Percentiles rank a stretch among this genome's conserved stretches.
phyloP scores from a whole-genome alignment of 148 eudicot genomes.

The Silene latifolia region DNA sequence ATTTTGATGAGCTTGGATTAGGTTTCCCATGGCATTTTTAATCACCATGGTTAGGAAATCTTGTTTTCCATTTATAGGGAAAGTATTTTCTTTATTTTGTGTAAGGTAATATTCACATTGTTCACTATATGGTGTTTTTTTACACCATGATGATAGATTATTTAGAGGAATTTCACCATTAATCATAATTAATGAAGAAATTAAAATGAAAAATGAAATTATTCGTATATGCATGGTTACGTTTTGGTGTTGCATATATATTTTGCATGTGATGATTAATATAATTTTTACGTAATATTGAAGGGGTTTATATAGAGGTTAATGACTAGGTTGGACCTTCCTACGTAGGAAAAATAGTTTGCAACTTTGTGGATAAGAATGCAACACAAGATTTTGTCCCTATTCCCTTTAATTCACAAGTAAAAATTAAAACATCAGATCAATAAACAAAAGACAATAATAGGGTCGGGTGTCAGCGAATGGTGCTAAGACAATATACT shows the following conservation, averaged over 20 bases:
- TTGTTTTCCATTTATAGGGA: slow-evolving; percentile 31
- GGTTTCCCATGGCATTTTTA: slow-evolving; percentile 40
- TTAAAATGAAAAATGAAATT: not conserved
- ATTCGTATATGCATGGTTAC: slow-evolving; percentile 8
- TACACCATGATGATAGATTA: slow-evolving; percentile 45
- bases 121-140: slow-evolving; percentile 59
- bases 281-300: not conserved
- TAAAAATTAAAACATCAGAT: no score
- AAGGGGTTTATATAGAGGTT: slow-evolving; percentile 11
- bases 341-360: not conserved
- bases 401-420: no score
- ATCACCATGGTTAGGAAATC: slow-evolving; percentile 44
- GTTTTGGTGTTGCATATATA: not conserved
- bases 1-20: slow-evolving; percentile 26
- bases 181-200: slow-evolving; percentile 3
- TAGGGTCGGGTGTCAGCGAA: no score
- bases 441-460: no score
- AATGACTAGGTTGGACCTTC: not conserved
- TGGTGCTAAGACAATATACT: no score
- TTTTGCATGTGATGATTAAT: not conserved
- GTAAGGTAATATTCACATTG: slow-evolving; percentile 54
- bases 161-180: not conserved
- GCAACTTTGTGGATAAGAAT: slow-evolving; percentile 13
- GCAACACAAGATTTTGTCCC: not conserved
- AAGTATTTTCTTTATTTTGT: slow-evolving; percentile 17